These are phyloP conservation scores for Camellia lanceoleosa DNA, from an alignment of 148 eudicot species.

Conservation along the genomic window DNA sequence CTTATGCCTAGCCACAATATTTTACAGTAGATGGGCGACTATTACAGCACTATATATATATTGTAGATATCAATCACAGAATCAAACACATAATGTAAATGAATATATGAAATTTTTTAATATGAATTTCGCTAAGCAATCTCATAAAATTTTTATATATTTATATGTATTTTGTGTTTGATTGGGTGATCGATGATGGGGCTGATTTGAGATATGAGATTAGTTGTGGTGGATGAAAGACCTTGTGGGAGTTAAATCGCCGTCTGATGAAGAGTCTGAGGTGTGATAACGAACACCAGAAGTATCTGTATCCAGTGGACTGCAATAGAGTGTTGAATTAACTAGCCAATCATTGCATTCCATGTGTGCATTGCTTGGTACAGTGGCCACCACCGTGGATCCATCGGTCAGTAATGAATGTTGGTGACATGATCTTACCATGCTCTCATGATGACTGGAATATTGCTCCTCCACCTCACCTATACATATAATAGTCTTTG, in stretches of 20 bases:
- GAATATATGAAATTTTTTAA: too few relatives aligned
- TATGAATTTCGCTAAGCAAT: too few relatives aligned
- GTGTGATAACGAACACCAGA: slow-evolving; percentile 4
- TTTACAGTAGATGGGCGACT: too few relatives aligned
- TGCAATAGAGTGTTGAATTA: slow-evolving; percentile 6
- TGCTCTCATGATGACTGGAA: slow-evolving; percentile 6
- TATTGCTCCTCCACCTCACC: not conserved
- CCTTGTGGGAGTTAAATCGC: slow-evolving; percentile 4
- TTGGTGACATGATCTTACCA: not conserved
- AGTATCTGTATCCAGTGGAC: not conserved
- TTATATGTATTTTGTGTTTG: too few relatives aligned
- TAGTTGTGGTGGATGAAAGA: not conserved
- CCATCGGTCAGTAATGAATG: not conserved
- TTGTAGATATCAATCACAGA: too few relatives aligned
- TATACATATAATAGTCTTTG: not conserved
- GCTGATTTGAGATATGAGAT: not conserved
- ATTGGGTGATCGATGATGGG: too few relatives aligned
- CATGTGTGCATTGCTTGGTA: not conserved
- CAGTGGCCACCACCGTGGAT: not conserved
- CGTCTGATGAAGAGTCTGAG: slow-evolving; percentile 24
- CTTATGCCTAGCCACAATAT: too few relatives aligned
- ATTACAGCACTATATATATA: too few relatives aligned
- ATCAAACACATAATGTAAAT: too few relatives aligned
- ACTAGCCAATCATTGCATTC: slow-evolving; percentile 13
- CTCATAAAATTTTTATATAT: too few relatives aligned